Conservation (phyloP, 345 rosid genomes). For the Jatropha curcas region DNA sequence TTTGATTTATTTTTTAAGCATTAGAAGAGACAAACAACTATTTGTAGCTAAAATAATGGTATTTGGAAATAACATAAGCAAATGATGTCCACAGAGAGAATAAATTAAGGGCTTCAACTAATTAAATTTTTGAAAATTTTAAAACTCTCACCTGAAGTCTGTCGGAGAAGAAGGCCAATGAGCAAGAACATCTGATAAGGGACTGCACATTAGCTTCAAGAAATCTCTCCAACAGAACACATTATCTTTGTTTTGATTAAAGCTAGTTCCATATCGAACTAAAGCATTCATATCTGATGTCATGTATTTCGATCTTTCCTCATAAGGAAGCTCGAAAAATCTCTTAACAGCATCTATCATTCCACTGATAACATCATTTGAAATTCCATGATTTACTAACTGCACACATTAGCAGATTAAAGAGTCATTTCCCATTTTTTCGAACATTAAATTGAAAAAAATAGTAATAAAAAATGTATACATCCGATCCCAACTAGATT, state of each 20-base stretch:
- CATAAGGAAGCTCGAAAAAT: conserved; percentile 68
- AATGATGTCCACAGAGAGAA: neutral
- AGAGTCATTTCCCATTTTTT: neutral
- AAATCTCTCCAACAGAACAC: conserved; percentile 96
- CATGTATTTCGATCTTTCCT: conserved; percentile 83
- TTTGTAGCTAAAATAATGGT: too few species aligned
- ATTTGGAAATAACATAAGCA: neutral
- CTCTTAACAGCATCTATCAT: conserved; percentile 67
- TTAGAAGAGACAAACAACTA: neutral
- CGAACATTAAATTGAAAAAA: neutral
- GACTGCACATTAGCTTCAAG: conserved; percentile 70
- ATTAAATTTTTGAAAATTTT: neutral
- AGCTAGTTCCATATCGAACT: conserved; percentile 89
- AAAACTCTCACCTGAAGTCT: conserved; percentile 56
- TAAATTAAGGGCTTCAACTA: neutral
- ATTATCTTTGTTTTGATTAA: conserved; percentile 75
- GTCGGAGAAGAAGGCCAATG: conserved; percentile 89
- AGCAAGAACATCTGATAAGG: conserved; percentile 54
- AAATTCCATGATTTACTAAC: conserved; percentile 83
- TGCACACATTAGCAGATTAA: conserved; percentile 18
- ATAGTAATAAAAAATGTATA: neutral
- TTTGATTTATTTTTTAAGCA: neutral
- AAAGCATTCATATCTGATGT: conserved; percentile 61
- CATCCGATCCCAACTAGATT: too few species aligned
- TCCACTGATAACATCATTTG: conserved; percentile 42